Conservation (phyloP, 306 rosid species). For the Delonix regia region DNA sequence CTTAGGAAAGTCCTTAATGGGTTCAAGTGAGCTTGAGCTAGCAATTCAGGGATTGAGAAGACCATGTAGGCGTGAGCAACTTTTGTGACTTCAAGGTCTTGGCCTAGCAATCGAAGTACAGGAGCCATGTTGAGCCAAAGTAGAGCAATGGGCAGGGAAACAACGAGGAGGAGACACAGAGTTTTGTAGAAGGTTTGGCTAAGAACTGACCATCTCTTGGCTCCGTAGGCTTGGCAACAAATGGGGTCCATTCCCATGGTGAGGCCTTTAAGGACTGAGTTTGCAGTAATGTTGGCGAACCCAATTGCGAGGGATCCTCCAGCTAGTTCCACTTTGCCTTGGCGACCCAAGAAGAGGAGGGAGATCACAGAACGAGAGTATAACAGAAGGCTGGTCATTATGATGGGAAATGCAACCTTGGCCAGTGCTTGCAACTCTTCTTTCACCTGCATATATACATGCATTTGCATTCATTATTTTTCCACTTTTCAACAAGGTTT, state of each 20-base stretch:
- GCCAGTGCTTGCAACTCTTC: constrained; percentile 68
- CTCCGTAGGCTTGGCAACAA: constrained; percentile 90
- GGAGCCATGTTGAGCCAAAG: constrained; percentile 71
- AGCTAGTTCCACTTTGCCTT: constrained; percentile 78
- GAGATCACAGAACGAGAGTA: constrained; percentile 74
- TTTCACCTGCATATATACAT: constrained; percentile 45
- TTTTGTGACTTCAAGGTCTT: constrained; percentile 64
- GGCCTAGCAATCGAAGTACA: constrained; percentile 66
- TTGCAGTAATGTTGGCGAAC: constrained; percentile 73
- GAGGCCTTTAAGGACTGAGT: constrained; percentile 69
- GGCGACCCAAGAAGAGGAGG: constrained; percentile 79
- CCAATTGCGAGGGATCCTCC: constrained; percentile 84
- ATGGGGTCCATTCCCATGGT: constrained; percentile 86
- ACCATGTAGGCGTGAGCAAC: constrained; percentile 71
- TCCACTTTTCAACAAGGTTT: neutral
- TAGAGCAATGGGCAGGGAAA: constrained; percentile 59
- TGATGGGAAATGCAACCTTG: constrained; percentile 65
- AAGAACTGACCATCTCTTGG: constrained; percentile 69
- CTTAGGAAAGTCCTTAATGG: constrained; percentile 70
- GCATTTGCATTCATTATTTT: neutral
- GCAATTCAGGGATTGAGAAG: constrained; percentile 72
- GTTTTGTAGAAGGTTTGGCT: constrained; percentile 73
- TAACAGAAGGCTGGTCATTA: constrained; percentile 61
- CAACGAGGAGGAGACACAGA: constrained; percentile 62
- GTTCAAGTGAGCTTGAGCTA: constrained; percentile 72